Base-by-base conservation (phyloP, 1,284 basidiomycete species). In the Boletus semigastroideus region DNA sequence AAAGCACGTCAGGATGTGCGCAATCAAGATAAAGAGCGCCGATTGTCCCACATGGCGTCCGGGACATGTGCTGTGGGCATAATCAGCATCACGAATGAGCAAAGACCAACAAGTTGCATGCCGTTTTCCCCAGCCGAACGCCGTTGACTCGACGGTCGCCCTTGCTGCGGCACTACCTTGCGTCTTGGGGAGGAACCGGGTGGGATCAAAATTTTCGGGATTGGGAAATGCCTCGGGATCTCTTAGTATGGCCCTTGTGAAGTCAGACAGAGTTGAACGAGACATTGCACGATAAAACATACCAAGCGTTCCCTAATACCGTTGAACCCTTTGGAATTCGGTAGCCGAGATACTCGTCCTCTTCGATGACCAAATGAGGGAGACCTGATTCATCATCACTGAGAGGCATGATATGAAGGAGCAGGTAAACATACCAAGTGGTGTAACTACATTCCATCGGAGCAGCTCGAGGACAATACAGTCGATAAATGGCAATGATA, bases 271-370 rank as follows among this genome's bases (percentile, higher is more conserved):
- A 1, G n/a, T 9, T 25, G 25, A 25, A 13, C 14, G 4, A 37
- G 20, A 10, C 33, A 12, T n/a, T 31, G 17, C 8, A 38, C 16
- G 2, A 13, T 1, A 16, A 27, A 14, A 48, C 44, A 17, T 42
- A 49, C 45, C 50, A 51, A 20, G 50, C 27, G 22, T 51, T 48
- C 11, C 50, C 50, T 27, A 27, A 10, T 13, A 51, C 19, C 4
- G 12, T 25, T 6, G 50, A 36, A 30, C 34, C 44, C 27, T 48
- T 51, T 5, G 50, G 45, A 16, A 51, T 51, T 11, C 10, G 39
- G 30, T 51, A 54, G 19, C 58, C 57, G 8, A 53, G 46, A n/a
- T 59, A 59, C 17, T 54, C 51, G 16, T 59, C 58, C 12, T 57
- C 58, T 28, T 52, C 27, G 6, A 22, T 52, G 12, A 57, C 51